Conservation (phyloP, 176 grass and related monocot genomes). For the Cocos nucifera region DNA sequence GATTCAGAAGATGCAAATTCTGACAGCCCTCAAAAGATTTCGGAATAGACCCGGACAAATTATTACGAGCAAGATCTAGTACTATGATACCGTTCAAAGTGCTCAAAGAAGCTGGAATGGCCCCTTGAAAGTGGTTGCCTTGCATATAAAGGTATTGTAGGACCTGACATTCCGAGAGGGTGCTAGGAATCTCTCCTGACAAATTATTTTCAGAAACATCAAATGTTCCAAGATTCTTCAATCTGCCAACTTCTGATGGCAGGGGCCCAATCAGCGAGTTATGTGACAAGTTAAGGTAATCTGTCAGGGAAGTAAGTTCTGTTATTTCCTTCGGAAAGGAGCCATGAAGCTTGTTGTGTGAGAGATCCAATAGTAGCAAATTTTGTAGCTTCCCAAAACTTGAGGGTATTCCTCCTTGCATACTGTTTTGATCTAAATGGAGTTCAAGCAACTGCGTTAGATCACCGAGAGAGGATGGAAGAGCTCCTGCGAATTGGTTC, state of each 20-base stretch:
- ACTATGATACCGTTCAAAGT: too few relatives aligned
- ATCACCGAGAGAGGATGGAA: constrained; percentile 32
- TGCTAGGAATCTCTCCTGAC: constrained; percentile 1
- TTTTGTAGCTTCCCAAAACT: constrained; percentile 17
- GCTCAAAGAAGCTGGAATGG: too few relatives aligned
- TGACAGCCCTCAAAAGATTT: background rate
- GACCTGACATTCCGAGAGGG: too few relatives aligned
- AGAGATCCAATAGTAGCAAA: background rate
- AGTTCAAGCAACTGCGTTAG: constrained; percentile 17
- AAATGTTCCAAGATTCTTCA: background rate
- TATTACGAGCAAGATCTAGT: constrained; percentile 10
- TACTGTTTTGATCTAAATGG: background rate
- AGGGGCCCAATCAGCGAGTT: too few relatives aligned
- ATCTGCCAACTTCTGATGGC: constrained; percentile 17
- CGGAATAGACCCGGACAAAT: constrained; percentile 21
- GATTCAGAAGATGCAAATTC: constrained; percentile 11
- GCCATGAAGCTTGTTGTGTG: constrained; percentile 19
- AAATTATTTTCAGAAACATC: constrained; percentile 32
- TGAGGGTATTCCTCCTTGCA: constrained; percentile 23
- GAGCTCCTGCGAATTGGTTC: constrained; percentile 20
- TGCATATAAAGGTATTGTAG: too few relatives aligned
- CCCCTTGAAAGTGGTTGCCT: too few relatives aligned
- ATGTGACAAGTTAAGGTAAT: too few relatives aligned
- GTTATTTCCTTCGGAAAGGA: background rate
- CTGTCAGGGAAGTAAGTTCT: too few relatives aligned